Percentiles rank a stretch among this genome's conserved stretches.
Conservation (phyloP, 192 early-diverging fungal genomes). For the Linnemannia schmuckeri region DNA sequence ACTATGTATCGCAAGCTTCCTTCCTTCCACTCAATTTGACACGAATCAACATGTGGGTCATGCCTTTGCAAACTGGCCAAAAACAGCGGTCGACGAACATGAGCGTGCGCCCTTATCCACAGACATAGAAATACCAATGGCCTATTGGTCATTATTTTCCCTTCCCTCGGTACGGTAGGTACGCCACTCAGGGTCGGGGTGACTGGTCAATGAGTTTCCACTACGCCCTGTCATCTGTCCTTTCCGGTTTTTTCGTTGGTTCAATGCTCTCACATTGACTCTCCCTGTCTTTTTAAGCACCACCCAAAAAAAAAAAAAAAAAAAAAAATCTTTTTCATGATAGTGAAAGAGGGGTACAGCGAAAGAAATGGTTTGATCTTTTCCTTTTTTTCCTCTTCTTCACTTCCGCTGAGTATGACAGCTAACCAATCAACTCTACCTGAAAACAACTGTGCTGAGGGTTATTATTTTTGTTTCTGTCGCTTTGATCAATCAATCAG, state of each 20-base stretch:
- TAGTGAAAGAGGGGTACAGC: neutral
- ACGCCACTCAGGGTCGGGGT: neutral
- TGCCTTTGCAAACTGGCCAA: neutral
- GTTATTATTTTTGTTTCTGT: no score
- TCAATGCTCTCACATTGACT: neutral
- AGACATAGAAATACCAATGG: no score
- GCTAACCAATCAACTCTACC: neutral
- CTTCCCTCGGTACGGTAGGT: neutral
- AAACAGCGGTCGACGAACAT: neutral
- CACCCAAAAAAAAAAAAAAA: neutral
- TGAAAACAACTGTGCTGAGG: no score
- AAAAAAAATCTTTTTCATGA: neutral
- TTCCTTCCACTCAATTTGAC: no score
- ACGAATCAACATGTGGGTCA: no score
- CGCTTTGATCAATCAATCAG: no score
- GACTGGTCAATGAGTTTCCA: neutral
- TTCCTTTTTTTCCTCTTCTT: neutral
- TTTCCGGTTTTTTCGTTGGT: neutral
- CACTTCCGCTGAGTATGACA: neutral
- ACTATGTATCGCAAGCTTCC: no score
- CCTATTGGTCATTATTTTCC: neutral
- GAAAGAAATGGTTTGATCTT: neutral
- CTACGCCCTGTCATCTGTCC: neutral
- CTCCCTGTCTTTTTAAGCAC: neutral
- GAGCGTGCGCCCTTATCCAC: neutral